Conservation (phyloP, 2,329 filamentous ascomycete species). For the Aspergillus sp. region DNA sequence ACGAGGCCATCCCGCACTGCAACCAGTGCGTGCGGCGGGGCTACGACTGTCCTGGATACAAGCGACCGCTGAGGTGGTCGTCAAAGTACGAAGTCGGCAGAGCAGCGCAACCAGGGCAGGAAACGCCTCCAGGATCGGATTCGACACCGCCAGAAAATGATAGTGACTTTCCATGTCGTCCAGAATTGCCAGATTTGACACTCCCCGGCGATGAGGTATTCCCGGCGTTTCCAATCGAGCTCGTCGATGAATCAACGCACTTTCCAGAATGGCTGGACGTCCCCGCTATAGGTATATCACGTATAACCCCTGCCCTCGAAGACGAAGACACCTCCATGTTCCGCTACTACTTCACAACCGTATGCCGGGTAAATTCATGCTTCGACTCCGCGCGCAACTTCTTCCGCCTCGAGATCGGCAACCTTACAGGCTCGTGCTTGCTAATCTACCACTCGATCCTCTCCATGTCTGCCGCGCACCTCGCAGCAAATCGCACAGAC, state of each 20-base stretch:
- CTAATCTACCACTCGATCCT: slow-evolving; percentile 14
- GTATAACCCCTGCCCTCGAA: not conserved
- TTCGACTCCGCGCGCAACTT: not conserved
- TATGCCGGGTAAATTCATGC: not conserved
- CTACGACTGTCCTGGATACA: slow-evolving; percentile 15
- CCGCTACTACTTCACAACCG: not conserved
- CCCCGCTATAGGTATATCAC: not conserved
- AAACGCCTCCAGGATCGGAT: no score
- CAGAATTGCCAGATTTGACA: no score
- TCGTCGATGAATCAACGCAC: not conserved
- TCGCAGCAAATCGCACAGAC: no score
- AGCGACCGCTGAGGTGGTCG: slow-evolving; percentile 15
- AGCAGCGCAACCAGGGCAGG: no score
- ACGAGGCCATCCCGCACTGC: slow-evolving; percentile 11
- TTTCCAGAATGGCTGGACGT: not conserved
- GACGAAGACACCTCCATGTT: not conserved
- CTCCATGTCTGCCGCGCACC: slow-evolving; percentile 17
- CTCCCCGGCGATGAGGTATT: no score
- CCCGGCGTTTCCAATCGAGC: no score
- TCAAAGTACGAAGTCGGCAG: slow-evolving; percentile 16
- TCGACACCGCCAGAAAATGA: no score
- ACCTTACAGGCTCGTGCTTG: slow-evolving; percentile 2
- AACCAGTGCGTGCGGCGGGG: slow-evolving; percentile 13
- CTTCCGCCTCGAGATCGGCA: not conserved
- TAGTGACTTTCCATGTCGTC: no score